These are phyloP conservation scores for Castanopsis chinensis DNA, from an alignment of 306 rosid species.

Conservation along the genomic window DNA sequence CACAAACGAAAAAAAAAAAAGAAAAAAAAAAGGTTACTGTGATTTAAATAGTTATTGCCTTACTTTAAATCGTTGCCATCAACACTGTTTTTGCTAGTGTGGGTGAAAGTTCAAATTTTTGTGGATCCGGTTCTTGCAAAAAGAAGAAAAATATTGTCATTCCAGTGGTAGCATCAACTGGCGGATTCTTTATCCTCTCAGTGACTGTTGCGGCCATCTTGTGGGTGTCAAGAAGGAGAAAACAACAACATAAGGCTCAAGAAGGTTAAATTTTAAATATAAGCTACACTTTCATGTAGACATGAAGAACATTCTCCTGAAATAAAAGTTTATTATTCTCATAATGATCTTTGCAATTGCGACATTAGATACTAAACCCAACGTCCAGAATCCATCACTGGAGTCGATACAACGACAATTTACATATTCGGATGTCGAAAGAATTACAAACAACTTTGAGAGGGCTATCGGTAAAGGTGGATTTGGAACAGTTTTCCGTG, in stretches of 20 bases:
- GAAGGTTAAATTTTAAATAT: not conserved
- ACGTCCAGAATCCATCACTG: not conserved
- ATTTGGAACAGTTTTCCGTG: too few relatives aligned
- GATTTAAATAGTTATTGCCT: too few relatives aligned
- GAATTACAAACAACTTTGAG: too few relatives aligned
- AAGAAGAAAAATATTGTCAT: constrained; percentile 17
- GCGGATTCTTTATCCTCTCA: constrained; percentile 36
- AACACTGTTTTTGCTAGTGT: constrained; percentile 16
- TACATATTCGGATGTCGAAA: too few relatives aligned
- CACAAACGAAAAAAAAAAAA: too few relatives aligned
- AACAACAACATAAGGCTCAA: constrained; percentile 14
- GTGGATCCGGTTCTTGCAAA: constrained; percentile 25
- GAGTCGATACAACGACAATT: too few relatives aligned
- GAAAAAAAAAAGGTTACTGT: too few relatives aligned
- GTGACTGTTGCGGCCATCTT: constrained; percentile 19
- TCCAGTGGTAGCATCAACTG: constrained; percentile 39
- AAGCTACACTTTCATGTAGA: too few relatives aligned
- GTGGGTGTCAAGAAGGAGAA: constrained; percentile 12
- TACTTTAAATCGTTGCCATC: not conserved
- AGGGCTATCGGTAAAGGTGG: too few relatives aligned
- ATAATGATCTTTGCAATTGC: constrained; percentile 5
- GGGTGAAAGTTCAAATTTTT: constrained; percentile 39
- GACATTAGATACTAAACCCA: not conserved
- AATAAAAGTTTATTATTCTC: too few relatives aligned
- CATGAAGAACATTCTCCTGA: too few relatives aligned